Conservation (phyloP, 768 basidiomycete genomes). For the Lentinula aciculospora region DNA sequence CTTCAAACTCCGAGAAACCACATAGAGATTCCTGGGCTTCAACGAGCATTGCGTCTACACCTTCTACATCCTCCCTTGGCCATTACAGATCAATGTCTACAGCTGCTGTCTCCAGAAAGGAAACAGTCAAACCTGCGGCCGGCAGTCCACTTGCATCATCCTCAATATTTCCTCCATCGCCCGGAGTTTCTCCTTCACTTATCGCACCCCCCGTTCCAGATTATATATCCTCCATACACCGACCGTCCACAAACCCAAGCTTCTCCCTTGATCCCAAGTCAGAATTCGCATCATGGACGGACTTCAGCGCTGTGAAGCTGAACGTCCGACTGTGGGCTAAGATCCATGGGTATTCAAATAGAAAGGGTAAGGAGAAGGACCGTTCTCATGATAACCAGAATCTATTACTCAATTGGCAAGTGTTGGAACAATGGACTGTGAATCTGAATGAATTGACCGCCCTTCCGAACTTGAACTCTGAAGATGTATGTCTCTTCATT, state of each 20-base stretch:
- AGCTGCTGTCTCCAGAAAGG: background rate
- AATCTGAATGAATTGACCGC: conserved; percentile 52
- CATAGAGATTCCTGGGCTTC: background rate
- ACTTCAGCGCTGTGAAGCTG: conserved; percentile 47
- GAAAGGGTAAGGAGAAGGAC: conserved; percentile 41
- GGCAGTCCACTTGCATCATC: conserved; percentile 14
- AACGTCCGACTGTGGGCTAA: conserved; percentile 59
- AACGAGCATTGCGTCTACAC: background rate
- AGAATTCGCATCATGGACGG: conserved; percentile 51
- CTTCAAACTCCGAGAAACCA: background rate
- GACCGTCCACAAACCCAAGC: conserved; percentile 77
- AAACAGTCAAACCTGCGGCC: conserved; percentile 15
- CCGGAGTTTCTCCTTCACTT: conserved; percentile 8
- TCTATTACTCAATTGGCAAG: conserved; percentile 42
- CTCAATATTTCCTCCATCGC: conserved; percentile 20
- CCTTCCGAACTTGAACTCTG: conserved; percentile 56
- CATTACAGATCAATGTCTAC: background rate
- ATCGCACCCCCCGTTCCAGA: conserved; percentile 31
- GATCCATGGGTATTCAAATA: conserved; percentile 16
- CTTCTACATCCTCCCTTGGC: background rate
- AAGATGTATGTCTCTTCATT: conserved; percentile 1
- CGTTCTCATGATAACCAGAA: background rate
- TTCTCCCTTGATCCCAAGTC: conserved; percentile 56
- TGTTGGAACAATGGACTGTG: conserved; percentile 65
- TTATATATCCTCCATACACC: conserved; percentile 76